These are phyloP conservation scores for Rhodotorula taiwanensis DNA, from an alignment of 768 basidiomycete genomes.

Conservation along the genomic window DNA sequence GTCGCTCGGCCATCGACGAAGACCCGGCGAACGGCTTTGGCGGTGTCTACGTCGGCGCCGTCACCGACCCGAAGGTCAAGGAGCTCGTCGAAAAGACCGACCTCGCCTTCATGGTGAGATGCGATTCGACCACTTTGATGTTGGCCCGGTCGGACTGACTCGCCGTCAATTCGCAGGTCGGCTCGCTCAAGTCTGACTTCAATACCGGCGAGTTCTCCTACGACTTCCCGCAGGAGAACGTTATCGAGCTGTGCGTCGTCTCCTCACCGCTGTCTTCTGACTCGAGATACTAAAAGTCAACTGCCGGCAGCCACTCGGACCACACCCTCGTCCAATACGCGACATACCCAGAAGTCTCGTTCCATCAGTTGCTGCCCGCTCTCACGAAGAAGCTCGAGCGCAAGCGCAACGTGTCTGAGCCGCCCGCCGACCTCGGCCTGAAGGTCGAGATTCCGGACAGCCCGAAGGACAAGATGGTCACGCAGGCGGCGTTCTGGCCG, in stretches of 20 bases:
- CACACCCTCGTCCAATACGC: conserved; percentile 47
- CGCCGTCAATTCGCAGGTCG: not conserved
- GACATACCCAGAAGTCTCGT: conserved; percentile 38
- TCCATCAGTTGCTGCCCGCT: conserved; percentile 43
- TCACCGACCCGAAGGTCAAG: conserved; percentile 61
- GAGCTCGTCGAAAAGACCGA: conserved; percentile 67
- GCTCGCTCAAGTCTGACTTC: conserved; percentile 56
- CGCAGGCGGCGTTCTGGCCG: conserved; percentile 38
- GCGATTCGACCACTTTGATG: not conserved
- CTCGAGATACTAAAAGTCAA: no score
- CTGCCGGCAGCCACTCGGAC: conserved; percentile 61
- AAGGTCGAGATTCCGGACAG: conserved; percentile 46
- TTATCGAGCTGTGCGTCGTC: conserved; percentile 27
- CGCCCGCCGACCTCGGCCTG: conserved; percentile 24
- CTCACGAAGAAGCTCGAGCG: conserved; percentile 31
- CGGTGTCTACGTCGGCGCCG: conserved; percentile 67
- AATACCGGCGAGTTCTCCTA: conserved; percentile 77
- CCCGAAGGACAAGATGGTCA: conserved; percentile 47
- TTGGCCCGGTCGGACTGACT: conserved; percentile 34
- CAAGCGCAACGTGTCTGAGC: conserved; percentile 14
- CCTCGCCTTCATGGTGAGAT: conserved; percentile 60
- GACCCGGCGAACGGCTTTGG: conserved; percentile 61
- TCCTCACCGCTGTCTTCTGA: not conserved
- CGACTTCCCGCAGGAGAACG: conserved; percentile 28
- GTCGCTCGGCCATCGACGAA: conserved; percentile 65